Conservation (phyloP, 2,329 filamentous ascomycete species). For the Orbilia blumenaviensis region DNA sequence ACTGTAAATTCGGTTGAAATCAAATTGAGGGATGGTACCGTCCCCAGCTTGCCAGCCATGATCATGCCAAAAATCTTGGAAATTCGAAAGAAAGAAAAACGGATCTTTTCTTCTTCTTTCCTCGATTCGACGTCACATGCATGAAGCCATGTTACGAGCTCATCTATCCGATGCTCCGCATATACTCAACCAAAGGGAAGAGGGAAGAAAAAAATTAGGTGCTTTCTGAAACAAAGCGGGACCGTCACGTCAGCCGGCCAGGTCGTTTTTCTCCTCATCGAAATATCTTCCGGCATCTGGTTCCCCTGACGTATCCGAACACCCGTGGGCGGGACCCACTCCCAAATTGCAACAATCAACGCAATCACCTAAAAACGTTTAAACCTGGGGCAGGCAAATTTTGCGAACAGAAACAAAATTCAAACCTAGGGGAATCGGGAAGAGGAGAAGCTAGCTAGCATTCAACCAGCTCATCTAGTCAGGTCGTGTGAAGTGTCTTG, state of each 20-base stretch:
- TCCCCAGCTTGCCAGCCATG: neutral
- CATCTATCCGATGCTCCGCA: slow-evolving; percentile 19
- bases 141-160: slow-evolving; percentile 23
- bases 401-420: too few species aligned
- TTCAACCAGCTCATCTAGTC: neutral
- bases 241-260: neutral
- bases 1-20: slow-evolving; percentile 18
- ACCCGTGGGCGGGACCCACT: slow-evolving; percentile 33
- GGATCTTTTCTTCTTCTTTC: neutral
- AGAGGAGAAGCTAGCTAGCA: neutral
- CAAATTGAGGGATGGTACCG: neutral
- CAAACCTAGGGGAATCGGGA: neutral
- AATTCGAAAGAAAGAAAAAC: too few species aligned
- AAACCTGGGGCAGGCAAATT: too few species aligned
- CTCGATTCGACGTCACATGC: slow-evolving; percentile 22
- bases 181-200: neutral
- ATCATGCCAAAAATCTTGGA: neutral
- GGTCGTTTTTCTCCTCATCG: slow-evolving; percentile 15
- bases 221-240: slow-evolving; percentile 27
- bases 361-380: neutral
- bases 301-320: slow-evolving; percentile 43
- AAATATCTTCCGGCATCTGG: slow-evolving; percentile 14
- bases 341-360: slow-evolving; percentile 22
- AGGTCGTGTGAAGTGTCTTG: slow-evolving; percentile 1
- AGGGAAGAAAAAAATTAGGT: neutral